Percentiles rank a stretch among this genome's conserved stretches.
phyloP scores from a whole-genome alignment of 73 alveolate genomes.

The Tetrahymena thermophila region DNA sequence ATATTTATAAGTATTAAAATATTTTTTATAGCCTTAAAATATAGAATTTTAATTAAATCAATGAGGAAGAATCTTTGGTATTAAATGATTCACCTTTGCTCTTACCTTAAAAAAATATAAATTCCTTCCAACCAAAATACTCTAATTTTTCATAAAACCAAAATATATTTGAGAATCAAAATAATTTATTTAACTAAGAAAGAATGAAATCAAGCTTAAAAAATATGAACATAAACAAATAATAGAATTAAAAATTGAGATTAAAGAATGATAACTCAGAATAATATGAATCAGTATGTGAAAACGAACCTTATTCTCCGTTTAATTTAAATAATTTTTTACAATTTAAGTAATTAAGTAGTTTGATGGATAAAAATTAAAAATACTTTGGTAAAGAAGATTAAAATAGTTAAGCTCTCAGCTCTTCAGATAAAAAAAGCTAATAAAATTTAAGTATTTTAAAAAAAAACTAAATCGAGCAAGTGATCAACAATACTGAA shows the following conservation, averaged over 20 bases:
- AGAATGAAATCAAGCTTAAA: neutral
- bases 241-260: too few species aligned
- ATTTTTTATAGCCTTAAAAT: neutral
- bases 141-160: neutral
- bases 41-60: neutral
- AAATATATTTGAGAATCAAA: too few species aligned
- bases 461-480: neutral
- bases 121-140: neutral
- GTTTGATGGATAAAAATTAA: too few species aligned
- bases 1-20: too few species aligned
- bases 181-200: neutral
- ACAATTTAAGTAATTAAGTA: too few species aligned
- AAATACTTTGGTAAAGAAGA: too few species aligned
- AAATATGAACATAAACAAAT: neutral
- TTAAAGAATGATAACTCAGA: neutral
- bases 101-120: neutral
- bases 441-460: too few species aligned
- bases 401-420: too few species aligned
- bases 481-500: too few species aligned
- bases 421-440: neutral
- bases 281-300: neutral
- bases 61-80: neutral
- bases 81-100: neutral
- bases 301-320: neutral
- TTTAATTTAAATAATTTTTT: too few species aligned